Conservation (phyloP, 2,329 filamentous ascomycete species). For the Colletotrichum chlorophyti region DNA sequence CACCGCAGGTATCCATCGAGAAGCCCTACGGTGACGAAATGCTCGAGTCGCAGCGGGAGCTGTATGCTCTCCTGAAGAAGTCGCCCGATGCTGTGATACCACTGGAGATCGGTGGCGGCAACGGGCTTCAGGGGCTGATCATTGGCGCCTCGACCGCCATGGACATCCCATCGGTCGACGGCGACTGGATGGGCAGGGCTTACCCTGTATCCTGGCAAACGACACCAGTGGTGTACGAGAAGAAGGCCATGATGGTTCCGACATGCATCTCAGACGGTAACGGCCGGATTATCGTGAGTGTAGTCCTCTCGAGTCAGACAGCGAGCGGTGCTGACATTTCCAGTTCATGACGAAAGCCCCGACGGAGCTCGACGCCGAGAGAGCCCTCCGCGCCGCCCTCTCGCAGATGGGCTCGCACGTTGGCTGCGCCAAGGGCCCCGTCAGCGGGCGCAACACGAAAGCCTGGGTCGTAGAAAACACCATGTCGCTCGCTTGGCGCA, state of each 20-base stretch:
- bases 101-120: constrained; percentile 68
- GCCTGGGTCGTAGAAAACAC: constrained; percentile 60
- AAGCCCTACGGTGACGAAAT: constrained; percentile 46
- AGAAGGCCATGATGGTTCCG: constrained; percentile 42
- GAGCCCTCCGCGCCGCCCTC: constrained; percentile 56
- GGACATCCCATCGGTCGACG: constrained; percentile 57
- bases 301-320: too few relatives aligned
- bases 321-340: neutral
- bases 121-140: constrained; percentile 65
- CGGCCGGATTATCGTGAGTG: constrained; percentile 49
- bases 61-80: constrained; percentile 56
- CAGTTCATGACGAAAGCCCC: constrained; percentile 52
- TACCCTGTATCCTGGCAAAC: constrained; percentile 63
- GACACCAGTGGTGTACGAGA: constrained; percentile 46
- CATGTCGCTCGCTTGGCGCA: constrained; percentile 31
- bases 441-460: constrained; percentile 55
- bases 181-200: constrained; percentile 63
- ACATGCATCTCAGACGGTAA: constrained; percentile 30
- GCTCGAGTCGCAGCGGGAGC: constrained; percentile 54
- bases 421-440: constrained; percentile 54
- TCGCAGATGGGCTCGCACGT: constrained; percentile 62
- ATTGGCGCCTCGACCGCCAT: constrained; percentile 60
- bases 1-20: constrained; percentile 67
- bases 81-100: constrained; percentile 39
- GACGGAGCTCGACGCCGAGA: constrained; percentile 56